These are phyloP conservation scores for Physaria fendleri DNA, from an alignment of 345 rosid genomes.

Conservation along the genomic window DNA sequence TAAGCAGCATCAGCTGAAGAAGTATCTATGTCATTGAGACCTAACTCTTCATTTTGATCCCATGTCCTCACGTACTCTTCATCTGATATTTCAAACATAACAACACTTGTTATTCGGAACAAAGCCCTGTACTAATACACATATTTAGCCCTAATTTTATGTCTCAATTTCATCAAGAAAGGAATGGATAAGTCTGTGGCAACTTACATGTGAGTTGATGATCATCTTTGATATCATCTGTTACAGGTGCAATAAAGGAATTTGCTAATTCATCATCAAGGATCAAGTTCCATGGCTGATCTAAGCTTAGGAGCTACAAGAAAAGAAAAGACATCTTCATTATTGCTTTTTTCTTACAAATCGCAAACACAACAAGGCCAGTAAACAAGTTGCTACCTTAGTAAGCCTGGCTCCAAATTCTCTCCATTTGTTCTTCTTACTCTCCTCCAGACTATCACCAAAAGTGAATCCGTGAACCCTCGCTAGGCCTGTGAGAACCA, in stretches of 20 bases:
- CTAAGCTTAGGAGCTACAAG: constrained; percentile 59
- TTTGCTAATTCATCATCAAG: constrained; percentile 89
- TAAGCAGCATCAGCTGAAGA: constrained; percentile 85
- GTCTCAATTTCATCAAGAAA: neutral
- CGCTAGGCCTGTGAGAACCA: constrained; percentile 61
- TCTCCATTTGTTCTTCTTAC: constrained; percentile 61
- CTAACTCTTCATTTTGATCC: constrained; percentile 94
- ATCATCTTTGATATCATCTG: constrained; percentile 82
- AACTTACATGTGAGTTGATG: constrained; percentile 74
- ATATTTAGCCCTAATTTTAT: neutral
- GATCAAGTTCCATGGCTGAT: constrained; percentile 69
- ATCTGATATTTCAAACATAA: constrained; percentile 34
- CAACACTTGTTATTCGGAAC: neutral
- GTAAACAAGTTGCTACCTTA: constrained; percentile 42
- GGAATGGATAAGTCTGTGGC: neutral
- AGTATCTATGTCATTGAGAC: constrained; percentile 85
- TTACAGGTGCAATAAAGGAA: constrained; percentile 73
- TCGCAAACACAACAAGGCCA: neutral
- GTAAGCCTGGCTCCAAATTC: constrained; percentile 57
- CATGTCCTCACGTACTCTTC: constrained; percentile 86
- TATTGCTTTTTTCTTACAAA: neutral
- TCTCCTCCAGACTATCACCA: constrained; percentile 80
- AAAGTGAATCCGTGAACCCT: constrained; percentile 94
- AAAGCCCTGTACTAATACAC: neutral
- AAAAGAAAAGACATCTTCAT: neutral